Evolutionary conservation across 75 land plant genomes (phyloP).

Genomic region (Cunninghamia lanceolata): DNA sequence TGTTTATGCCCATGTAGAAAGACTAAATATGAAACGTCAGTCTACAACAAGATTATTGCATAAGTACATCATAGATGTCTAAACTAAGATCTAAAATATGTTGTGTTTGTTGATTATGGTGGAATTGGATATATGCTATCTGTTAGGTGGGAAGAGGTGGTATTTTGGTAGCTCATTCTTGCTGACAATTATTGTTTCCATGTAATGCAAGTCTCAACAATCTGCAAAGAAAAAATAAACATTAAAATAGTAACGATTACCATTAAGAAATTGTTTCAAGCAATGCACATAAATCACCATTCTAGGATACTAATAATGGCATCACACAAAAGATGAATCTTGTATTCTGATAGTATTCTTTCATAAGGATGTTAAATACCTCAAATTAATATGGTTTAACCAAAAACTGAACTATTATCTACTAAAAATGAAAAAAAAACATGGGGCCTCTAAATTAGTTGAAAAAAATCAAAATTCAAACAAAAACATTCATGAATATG

Average conservation of each 20-base stretch:
- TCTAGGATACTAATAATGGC: background rate
- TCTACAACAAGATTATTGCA: too few relatives aligned
- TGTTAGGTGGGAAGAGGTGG: background rate
- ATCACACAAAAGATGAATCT: background rate
- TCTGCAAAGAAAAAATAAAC: background rate
- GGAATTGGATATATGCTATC: background rate
- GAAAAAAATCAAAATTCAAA: background rate
- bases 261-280: background rate
- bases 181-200: background rate
- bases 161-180: background rate
- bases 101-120: background rate
- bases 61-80: too few relatives aligned
- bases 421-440: background rate
- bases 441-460: background rate
- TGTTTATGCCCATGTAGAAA: too few relatives aligned
- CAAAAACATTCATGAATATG: background rate
- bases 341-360: background rate
- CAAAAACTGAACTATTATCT: background rate
- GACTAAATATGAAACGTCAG: too few relatives aligned
- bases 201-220: background rate
- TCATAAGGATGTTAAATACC: background rate
- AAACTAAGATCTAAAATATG: too few relatives aligned
- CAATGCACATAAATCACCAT: background rate
- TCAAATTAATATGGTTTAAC: background rate
- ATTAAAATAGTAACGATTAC: background rate